Percentiles rank a stretch among this genome's conserved stretches.
Conservation (phyloP, 768 basidiomycete genomes). For the Leccinum fibrillosum region DNA sequence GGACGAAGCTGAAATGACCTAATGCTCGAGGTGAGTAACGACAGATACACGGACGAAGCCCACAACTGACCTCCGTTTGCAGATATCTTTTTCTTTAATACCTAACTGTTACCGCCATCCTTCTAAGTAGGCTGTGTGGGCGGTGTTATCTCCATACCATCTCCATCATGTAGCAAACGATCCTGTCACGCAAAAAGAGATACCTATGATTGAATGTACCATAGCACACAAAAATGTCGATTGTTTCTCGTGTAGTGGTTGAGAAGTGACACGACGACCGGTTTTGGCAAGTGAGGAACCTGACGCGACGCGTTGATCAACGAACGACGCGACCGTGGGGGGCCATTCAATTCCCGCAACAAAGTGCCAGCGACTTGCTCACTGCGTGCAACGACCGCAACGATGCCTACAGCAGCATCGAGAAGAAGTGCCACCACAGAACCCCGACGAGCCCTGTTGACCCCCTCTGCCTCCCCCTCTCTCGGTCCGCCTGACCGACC, state of each 20-base stretch:
- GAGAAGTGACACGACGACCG: background rate
- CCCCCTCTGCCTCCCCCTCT: constrained; percentile 30
- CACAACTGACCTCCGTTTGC: background rate
- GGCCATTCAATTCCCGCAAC: background rate
- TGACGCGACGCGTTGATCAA: constrained; percentile 15
- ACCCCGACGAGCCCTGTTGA: constrained; percentile 17
- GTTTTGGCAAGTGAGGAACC: constrained; percentile 12
- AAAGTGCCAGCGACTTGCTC: background rate
- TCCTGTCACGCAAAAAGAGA: constrained; percentile 3
- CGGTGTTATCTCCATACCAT: constrained; percentile 7
- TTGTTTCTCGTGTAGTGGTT: background rate
- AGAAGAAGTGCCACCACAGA: background rate
- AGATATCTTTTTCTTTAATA: constrained; percentile 8
- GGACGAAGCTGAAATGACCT: constrained; percentile 18
- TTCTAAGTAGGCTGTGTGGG: constrained; percentile 7
- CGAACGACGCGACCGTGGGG: background rate
- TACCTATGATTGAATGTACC: constrained; percentile 19
- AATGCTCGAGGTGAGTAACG: constrained; percentile 5
- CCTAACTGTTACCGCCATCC: background rate
- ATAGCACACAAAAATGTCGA: constrained; percentile 10
- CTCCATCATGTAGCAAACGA: constrained; percentile 10
- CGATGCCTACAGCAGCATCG: constrained; percentile 10
- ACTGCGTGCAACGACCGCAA: constrained; percentile 6
- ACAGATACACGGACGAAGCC: background rate
- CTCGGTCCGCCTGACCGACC: constrained; percentile 34